Evolutionary conservation across 2,329 filamentous ascomycete species (phyloP).

Genomic region (Fusarium sp.): DNA sequence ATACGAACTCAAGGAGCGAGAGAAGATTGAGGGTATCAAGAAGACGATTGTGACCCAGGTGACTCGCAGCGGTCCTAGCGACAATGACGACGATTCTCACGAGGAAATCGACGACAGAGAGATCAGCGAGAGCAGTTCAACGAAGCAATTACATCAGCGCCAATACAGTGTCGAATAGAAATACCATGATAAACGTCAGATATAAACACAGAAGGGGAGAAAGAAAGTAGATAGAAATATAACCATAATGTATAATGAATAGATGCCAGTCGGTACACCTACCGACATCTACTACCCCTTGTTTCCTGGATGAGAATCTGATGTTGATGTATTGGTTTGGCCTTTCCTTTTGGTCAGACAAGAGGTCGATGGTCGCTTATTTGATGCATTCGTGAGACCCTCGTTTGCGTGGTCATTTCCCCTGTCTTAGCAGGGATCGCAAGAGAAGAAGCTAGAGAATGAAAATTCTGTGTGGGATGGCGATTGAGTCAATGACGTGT

Average conservation of each 20-base stretch:
- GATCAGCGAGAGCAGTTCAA: slow-evolving; percentile 40
- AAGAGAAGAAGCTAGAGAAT: too few relatives aligned
- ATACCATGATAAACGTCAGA: not conserved
- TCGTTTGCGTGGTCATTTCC: not conserved
- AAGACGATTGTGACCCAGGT: slow-evolving; percentile 40
- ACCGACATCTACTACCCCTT: not conserved
- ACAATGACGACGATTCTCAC: slow-evolving; percentile 21
- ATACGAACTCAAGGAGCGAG: slow-evolving; percentile 35
- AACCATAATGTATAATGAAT: slow-evolving; percentile 3
- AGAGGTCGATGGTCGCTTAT: not conserved
- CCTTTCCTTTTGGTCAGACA: not conserved
- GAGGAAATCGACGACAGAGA: slow-evolving; percentile 38
- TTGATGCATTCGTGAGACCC: not conserved
- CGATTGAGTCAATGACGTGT: too few relatives aligned
- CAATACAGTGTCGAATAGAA: slow-evolving; percentile 18
- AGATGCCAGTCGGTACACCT: not conserved
- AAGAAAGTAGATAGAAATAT: not conserved
- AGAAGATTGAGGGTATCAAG: slow-evolving; percentile 40
- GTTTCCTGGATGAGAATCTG: not conserved
- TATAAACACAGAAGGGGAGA: not conserved
- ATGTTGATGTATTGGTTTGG: not conserved
- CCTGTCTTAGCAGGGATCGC: not conserved
- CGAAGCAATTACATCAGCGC: slow-evolving; percentile 32
- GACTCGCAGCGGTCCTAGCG: slow-evolving; percentile 12
- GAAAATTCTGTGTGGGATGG: too few relatives aligned